These are phyloP conservation scores for Pelargonium fulgidum DNA, from an alignment of 441 rosid genomes.

Conservation along the genomic window DNA sequence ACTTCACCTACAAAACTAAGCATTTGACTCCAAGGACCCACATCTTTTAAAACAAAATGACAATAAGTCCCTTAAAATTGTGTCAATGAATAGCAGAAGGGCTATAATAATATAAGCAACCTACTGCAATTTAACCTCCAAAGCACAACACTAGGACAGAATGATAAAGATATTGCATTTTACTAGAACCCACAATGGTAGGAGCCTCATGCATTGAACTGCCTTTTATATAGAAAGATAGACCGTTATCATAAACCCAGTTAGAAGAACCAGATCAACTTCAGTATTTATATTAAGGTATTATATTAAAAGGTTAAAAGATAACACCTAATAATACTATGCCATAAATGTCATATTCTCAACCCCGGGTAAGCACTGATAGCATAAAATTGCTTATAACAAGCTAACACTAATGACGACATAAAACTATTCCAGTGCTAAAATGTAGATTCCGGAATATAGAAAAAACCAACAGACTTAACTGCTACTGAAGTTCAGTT, in stretches of 20 bases:
- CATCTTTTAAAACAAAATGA: background rate
- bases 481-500: conserved; percentile 50
- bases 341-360: conserved; percentile 17
- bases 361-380: conserved; percentile 19
- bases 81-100: background rate
- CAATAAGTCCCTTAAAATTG: background rate
- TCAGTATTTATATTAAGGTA: background rate
- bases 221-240: too few species aligned
- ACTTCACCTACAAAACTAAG: background rate
- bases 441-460: conserved; percentile 23
- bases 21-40: background rate
- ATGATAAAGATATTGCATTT: background rate
- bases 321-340: conserved; percentile 13
- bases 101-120: background rate
- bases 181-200: background rate
- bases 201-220: too few species aligned
- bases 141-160: background rate
- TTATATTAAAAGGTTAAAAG: conserved; percentile 7
- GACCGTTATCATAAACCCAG: background rate
- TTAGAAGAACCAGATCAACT: conserved; percentile 8
- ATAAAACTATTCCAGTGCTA: conserved; percentile 26
- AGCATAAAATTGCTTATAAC: conserved; percentile 20
- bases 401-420: conserved; percentile 22
- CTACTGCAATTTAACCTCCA: background rate
- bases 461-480: conserved; percentile 44